phyloP scores from a whole-genome alignment of 2,329 filamentous ascomycete species.

The Clonostachys rosea region DNA sequence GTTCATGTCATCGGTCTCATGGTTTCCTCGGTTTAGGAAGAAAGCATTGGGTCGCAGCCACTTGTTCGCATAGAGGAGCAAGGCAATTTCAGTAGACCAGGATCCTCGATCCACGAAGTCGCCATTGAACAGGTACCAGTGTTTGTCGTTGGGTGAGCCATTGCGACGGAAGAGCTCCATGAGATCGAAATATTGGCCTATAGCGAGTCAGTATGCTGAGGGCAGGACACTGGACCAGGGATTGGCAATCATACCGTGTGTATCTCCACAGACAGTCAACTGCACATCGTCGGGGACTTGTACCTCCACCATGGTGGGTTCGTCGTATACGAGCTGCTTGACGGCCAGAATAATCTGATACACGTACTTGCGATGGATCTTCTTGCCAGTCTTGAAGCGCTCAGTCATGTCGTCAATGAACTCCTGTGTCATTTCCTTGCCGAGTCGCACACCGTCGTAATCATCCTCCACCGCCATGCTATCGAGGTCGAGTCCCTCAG shows the following conservation, averaged over 20 bases:
- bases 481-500: slow-evolving; percentile 84
- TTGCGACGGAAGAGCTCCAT: slow-evolving; percentile 94
- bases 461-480: slow-evolving; percentile 75
- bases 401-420: slow-evolving; percentile 98
- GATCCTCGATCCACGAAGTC: slow-evolving; percentile 97
- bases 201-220: slow-evolving; percentile 7
- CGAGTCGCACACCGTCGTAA: slow-evolving; percentile 81
- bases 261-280: slow-evolving; percentile 95
- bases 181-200: slow-evolving; percentile 95
- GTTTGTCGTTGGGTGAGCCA: slow-evolving; percentile 76
- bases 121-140: slow-evolving; percentile 96
- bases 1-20: slow-evolving; percentile 99
- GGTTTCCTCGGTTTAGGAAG: slow-evolving; percentile 96
- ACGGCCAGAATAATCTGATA: slow-evolving; percentile 93
- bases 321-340: slow-evolving; percentile 83
- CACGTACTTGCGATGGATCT: slow-evolving; percentile 91
- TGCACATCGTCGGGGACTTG: slow-evolving; percentile 71
- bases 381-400: slow-evolving; percentile 94
- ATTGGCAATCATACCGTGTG: slow-evolving; percentile 63
- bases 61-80: slow-evolving; percentile 94
- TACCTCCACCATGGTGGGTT: slow-evolving; percentile 96
- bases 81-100: slow-evolving; percentile 95
- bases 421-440: slow-evolving; percentile 85
- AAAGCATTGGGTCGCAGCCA: slow-evolving; percentile 84
- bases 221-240: not conserved